Conservation (phyloP, 148 eudicot genomes). For the Rhododendron simsii region DNA sequence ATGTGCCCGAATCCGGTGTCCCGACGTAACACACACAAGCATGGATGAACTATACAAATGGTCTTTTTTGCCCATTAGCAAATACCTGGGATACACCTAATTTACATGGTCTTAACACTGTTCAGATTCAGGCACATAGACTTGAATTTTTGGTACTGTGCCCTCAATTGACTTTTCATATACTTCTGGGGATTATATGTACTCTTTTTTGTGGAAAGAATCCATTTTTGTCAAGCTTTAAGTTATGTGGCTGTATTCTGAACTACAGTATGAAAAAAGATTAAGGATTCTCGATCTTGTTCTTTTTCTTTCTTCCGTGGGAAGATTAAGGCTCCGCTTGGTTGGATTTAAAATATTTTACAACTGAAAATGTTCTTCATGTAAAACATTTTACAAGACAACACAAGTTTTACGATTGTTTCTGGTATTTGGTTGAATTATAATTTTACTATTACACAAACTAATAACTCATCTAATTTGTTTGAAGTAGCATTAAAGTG, state of each 20-base stretch:
- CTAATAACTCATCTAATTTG: no score
- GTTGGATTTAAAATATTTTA: no score
- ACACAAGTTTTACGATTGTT: no score
- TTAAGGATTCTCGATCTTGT: neutral
- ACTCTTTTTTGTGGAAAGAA: neutral
- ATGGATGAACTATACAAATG: neutral
- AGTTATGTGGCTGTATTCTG: neutral
- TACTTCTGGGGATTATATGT: neutral
- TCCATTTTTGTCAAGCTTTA: neutral
- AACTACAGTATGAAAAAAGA: neutral
- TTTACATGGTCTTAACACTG: neutral
- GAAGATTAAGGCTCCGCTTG: no score
- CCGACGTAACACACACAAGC: slow-evolving; percentile 1
- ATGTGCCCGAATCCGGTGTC: slow-evolving; percentile 38
- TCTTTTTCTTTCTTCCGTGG: neutral
- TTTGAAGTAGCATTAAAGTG: no score
- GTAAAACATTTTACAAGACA: no score
- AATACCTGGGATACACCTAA: neutral
- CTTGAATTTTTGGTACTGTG: neutral
- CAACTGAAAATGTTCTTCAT: no score
- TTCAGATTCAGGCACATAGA: neutral
- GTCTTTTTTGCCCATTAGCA: slow-evolving; percentile 1
- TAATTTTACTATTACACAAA: no score
- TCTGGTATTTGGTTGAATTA: no score
- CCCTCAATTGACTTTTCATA: neutral